Evolutionary conservation across 345 rosid genomes (phyloP).

Genomic region (Noccaea caerulescens): DNA sequence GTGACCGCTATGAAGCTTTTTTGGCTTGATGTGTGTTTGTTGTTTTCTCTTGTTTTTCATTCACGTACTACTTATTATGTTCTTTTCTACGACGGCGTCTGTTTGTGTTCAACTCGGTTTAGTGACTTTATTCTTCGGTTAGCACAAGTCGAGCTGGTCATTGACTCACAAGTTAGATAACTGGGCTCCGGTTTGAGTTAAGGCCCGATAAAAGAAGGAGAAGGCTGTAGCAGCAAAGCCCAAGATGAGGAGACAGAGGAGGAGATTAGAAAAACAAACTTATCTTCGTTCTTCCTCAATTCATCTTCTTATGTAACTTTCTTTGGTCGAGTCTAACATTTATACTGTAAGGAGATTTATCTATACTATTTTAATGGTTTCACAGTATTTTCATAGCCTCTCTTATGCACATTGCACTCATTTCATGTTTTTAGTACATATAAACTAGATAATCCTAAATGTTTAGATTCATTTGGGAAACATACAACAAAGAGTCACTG

Average conservation of each 20-base stretch:
- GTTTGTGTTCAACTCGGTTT: neutral
- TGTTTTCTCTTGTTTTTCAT: neutral
- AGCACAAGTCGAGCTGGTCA: neutral
- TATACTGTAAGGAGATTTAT: neutral
- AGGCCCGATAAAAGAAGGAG: neutral
- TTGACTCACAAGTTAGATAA: neutral
- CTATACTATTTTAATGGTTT: neutral
- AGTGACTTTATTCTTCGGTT: neutral
- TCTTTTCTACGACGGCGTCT: neutral
- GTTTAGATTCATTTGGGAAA: neutral
- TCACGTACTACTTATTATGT: neutral
- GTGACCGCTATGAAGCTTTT: neutral
- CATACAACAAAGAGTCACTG: neutral
- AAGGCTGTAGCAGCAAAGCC: neutral
- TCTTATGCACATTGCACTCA: slow-evolving; percentile 1
- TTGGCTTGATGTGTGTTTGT: slow-evolving; percentile 16
- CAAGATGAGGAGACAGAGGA: neutral
- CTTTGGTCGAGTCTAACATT: neutral
- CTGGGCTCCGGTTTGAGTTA: neutral
- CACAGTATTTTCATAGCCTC: neutral
- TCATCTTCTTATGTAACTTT: neutral
- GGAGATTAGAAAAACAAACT: neutral
- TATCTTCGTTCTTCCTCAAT: neutral
- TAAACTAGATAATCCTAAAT: slow-evolving; percentile 1
- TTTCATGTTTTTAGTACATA: neutral